A percentile compares a stretch with the other conserved stretches of the same genome.
Evolutionary conservation across 441 rosid genomes (phyloP).

Genomic region (Geranium incanum): DNA sequence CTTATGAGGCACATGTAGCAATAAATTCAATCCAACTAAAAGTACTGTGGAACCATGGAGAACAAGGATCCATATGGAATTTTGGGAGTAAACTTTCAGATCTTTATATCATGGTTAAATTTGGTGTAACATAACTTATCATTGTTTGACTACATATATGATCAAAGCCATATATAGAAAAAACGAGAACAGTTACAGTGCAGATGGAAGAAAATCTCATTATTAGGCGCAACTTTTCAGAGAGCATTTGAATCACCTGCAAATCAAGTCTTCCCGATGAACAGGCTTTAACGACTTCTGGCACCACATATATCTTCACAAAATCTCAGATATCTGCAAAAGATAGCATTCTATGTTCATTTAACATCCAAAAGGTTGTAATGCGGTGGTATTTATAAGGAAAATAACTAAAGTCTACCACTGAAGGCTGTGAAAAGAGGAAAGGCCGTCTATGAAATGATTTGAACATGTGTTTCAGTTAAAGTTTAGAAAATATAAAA

Average conservation of each 20-base stretch:
- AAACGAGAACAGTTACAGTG: not conserved
- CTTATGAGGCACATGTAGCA: no score
- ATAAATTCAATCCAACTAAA: no score
- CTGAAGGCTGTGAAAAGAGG: no score
- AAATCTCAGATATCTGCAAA: constrained; percentile 74
- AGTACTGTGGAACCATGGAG: no score
- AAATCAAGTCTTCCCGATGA: not conserved
- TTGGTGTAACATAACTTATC: not conserved
- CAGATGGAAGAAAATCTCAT: not conserved
- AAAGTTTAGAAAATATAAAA: not conserved
- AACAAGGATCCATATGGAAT: not conserved
- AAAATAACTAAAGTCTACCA: no score
- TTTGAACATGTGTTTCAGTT: not conserved
- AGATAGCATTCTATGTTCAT: constrained; percentile 13
- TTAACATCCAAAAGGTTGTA: not conserved
- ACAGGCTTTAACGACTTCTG: not conserved
- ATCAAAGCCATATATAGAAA: not conserved
- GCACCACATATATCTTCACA: constrained; percentile 33
- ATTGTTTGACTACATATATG: not conserved
- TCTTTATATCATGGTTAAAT: not conserved
- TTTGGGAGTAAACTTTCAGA: not conserved
- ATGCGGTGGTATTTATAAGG: not conserved
- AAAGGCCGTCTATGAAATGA: not conserved
- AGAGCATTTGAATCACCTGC: constrained; percentile 12
- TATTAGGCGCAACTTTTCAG: constrained; percentile 13